Base-by-base conservation (phyloP, 2,329 filamentous ascomycete genomes). In the Talaromyces sp. region DNA sequence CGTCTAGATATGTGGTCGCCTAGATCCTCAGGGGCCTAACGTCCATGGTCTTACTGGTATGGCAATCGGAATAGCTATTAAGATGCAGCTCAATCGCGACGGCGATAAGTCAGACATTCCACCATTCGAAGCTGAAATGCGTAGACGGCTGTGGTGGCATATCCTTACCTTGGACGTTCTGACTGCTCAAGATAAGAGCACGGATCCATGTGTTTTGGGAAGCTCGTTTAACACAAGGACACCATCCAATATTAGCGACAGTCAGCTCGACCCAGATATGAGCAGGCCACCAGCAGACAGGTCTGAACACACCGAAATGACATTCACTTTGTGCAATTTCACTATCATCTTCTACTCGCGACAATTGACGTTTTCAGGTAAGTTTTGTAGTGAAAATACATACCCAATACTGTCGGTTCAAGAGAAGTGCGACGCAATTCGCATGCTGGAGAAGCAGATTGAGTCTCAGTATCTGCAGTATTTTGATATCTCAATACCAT, bases 61-160 rank as follows among this genome's bases (percentile, higher is more conserved):
- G 5, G 16, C n/a, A 43, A 62, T 62, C 13, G 60, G 60, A 31
- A 62, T 88, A 69, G 83, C 84, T 0, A 84, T 88, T 66, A 84
- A 85, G 0, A 76, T 89, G n/a, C 86, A 86, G 0, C 78, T 89
- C 4, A 86, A 89, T 70, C 80, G 85, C 54, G 86, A 89, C 67
- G 85, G 85, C 2, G 77, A 77, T 14, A 86, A 86, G 67, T 76
- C 74, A 2, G 54, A 77, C 22, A 76, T 88, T 0, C 75, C 80
- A 0, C 84, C 86, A 0, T 88, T 86, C 68, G 84, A 88, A 64
- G 80, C 84, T 5, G 86, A 89, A 71, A 85, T 86, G 78, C 79
- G 86, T 22, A 79, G 86, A 65, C 78, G 86, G 22, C 74, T 87
- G 4, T 89, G 86, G 86, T 88, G 85, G 84, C 82, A 85, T 65